Evolutionary conservation across 140 eudicot genomes (phyloP), one percentile per base, ranked within the genome.

Genomic region (Cichorium intybus): DNA sequence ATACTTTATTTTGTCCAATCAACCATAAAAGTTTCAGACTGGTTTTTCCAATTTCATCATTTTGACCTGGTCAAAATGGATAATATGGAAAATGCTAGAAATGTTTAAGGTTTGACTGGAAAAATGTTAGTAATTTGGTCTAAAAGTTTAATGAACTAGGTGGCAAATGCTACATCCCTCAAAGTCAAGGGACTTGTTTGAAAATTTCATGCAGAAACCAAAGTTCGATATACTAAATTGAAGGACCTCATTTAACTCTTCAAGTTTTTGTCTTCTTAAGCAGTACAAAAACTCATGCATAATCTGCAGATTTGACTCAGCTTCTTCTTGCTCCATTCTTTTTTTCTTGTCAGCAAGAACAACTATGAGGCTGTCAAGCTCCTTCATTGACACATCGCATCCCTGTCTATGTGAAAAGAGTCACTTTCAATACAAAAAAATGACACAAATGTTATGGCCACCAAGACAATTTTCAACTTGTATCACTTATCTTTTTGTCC

Each of bases 271-370:
- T 71, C 79, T 84, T 79, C 85, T 84, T 56, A 93, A 58, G 63
- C 80, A 77, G 54, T 77, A 78, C 78, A 88, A 73, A 79, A 93
- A 93, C 10, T 86, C 95, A 0, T 65, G 94, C 86, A 93, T 79
- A 53, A 93, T 84, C 56, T 84, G 90, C 64, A 86, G 34, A 84
- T 82, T 93, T 73, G 95, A 71, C 73, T 89, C 97, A 15, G 95
- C 95, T 79, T 93, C 99, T 71, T 86, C 94, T 64, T 84, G 97
- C 88, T 88, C 97, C 95, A 93, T 85, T 75, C 75, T 84, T 48
- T 74, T 84, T 74, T 89, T 93, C 82, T 89, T 93, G 73, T 84
- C 99, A n/a, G 81, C 50, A 55, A 93, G 83, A 49, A 93, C 85
- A 70, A 75, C 61, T 66, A 86, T 35, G 49, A 93, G 80, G 71